Percentiles rank a stretch among this genome's conserved stretches.
phyloP scores from a whole-genome alignment of 192 early-diverging fungal genomes.

The Coemansia guatemalensis region DNA sequence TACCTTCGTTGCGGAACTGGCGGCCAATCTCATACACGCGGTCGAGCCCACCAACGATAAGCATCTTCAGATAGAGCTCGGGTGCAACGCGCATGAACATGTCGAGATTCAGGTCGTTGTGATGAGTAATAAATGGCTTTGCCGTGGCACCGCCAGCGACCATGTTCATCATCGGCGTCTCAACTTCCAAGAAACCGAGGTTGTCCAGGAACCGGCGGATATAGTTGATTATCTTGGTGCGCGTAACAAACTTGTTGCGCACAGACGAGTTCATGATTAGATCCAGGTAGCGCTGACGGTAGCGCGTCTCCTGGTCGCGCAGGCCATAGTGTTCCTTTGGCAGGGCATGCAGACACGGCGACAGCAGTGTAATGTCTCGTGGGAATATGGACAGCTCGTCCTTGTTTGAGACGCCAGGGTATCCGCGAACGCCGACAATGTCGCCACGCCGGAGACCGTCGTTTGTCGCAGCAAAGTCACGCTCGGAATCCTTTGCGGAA shows the following conservation, averaged over 20 bases:
- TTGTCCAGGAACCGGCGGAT: slow-evolving; percentile 93
- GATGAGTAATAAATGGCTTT: slow-evolving; percentile 98
- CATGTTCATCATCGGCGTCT: slow-evolving; percentile 99
- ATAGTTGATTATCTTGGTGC: slow-evolving; percentile 95
- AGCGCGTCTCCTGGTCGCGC: slow-evolving; percentile 96
- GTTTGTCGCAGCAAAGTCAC: slow-evolving; percentile 78
- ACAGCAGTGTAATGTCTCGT: slow-evolving; percentile 78
- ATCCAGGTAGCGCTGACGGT: slow-evolving; percentile 97
- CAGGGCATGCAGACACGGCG: slow-evolving; percentile 94
- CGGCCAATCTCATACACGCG: slow-evolving; percentile 99
- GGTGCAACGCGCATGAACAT: slow-evolving; percentile 99
- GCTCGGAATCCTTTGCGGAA: slow-evolving; percentile 63
- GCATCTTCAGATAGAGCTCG: slow-evolving; percentile 97
- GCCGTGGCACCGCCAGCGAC: slow-evolving; percentile 98
- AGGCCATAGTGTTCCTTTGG: slow-evolving; percentile 95
- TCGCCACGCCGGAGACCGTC: slow-evolving; percentile 89
- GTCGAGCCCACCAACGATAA: slow-evolving; percentile 97
- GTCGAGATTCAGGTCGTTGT: slow-evolving; percentile 99
- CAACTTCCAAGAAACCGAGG: slow-evolving; percentile 96
- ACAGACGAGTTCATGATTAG: slow-evolving; percentile 98
- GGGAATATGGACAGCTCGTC: slow-evolving; percentile 97
- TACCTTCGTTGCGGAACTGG: slow-evolving; percentile 98
- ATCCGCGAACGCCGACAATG: slow-evolving; percentile 91
- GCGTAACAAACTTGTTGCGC: slow-evolving; percentile 90
- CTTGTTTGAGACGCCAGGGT: slow-evolving; percentile 87